phyloP scores from a whole-genome alignment of 2,329 filamentous ascomycete species.

The Cladosporium austrohemisphaericum region DNA sequence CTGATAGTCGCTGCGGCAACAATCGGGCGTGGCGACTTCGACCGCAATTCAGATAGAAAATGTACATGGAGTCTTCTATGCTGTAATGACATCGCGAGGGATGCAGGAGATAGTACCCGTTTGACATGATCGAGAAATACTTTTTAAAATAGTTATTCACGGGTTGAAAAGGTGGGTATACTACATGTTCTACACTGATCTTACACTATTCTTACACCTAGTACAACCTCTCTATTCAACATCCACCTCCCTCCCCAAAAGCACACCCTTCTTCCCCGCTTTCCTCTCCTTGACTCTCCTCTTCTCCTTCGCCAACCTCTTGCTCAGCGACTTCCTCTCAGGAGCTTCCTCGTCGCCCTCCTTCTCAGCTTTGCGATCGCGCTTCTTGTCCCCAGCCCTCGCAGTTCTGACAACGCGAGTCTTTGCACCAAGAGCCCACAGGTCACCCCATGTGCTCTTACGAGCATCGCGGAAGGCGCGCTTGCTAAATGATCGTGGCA shows the following conservation, averaged over 20 bases:
- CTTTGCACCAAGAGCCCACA: slow-evolving; percentile 95
- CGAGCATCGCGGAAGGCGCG: slow-evolving; percentile 88
- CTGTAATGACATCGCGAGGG: no score
- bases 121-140: no score
- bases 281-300: slow-evolving; percentile 38
- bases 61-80: no score
- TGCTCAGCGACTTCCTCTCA: slow-evolving; percentile 15
- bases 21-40: no score
- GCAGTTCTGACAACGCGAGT: slow-evolving; percentile 64
- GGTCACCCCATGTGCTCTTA: slow-evolving; percentile 85
- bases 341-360: slow-evolving; percentile 19
- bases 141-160: no score
- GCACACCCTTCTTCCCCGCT: slow-evolving; percentile 33
- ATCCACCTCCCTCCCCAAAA: slow-evolving; percentile 25
- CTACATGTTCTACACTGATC: no score
- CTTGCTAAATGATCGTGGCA: slow-evolving; percentile 74
- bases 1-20: no score
- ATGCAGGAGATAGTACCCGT: no score
- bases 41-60: no score
- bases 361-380: slow-evolving; percentile 16
- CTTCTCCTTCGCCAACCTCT: slow-evolving; percentile 20
- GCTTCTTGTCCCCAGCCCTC: slow-evolving; percentile 30
- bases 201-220: background rate
- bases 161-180: no score
- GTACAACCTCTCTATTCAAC: slow-evolving; percentile 25